phyloP scores from a whole-genome alignment of 345 rosid species.

The Lepidium aucheri region DNA sequence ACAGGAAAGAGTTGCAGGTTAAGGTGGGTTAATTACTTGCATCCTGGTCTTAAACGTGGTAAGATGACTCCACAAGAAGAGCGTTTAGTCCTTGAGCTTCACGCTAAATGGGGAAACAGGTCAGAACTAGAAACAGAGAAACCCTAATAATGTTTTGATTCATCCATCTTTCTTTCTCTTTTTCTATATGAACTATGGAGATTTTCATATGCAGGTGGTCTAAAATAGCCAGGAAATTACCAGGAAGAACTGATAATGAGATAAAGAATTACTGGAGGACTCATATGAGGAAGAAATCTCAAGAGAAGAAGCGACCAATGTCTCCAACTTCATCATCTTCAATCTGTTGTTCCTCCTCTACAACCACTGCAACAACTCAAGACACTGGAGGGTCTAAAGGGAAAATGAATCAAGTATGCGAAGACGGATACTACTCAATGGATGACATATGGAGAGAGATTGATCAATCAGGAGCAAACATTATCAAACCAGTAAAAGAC shows the following conservation, averaged over 20 bases:
- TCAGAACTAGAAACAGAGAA: slow-evolving; percentile 25
- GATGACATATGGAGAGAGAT: slow-evolving; percentile 56
- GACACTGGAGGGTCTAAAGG: slow-evolving; percentile 59
- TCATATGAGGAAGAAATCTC: slow-evolving; percentile 89
- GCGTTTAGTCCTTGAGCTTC: slow-evolving; percentile 85
- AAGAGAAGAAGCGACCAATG: slow-evolving; percentile 47
- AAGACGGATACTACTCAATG: slow-evolving; percentile 55
- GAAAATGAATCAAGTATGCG: slow-evolving; percentile 32
- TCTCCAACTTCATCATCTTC: slow-evolving; percentile 49
- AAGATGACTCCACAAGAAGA: slow-evolving; percentile 95
- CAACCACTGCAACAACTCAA: slow-evolving; percentile 42
- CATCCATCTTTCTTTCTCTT: background rate
- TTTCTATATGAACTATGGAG: background rate
- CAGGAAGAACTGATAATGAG: slow-evolving; percentile 96
- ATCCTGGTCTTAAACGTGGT: slow-evolving; percentile 95
- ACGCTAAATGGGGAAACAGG: slow-evolving; percentile 97
- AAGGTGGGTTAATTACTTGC: slow-evolving; percentile 97
- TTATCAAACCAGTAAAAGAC: slow-evolving; percentile 27
- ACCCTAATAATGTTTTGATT: background rate
- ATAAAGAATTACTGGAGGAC: slow-evolving; percentile 99
- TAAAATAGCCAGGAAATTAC: slow-evolving; percentile 82
- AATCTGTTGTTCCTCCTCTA: slow-evolving; percentile 42
- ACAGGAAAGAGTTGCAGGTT: slow-evolving; percentile 99
- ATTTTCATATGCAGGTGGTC: slow-evolving; percentile 65
- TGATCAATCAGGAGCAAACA: slow-evolving; percentile 27